These are phyloP conservation scores for Ganoderma leucocontextum DNA, from an alignment of 1,284 basidiomycete species.

Conservation along the genomic window DNA sequence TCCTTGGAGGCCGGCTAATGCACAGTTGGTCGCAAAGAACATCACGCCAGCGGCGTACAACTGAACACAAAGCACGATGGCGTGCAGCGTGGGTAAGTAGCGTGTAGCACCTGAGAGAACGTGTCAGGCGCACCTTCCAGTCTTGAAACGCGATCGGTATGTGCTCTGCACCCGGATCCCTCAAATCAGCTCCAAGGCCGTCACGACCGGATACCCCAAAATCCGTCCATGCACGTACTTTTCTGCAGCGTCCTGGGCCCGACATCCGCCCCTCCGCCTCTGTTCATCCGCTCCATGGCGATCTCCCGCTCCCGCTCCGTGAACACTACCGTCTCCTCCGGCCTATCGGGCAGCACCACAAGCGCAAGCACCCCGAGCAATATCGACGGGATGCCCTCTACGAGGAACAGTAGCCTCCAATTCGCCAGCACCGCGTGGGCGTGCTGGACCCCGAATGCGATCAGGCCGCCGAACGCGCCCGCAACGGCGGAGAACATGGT, in stretches of 20 bases:
- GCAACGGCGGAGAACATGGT: slow-evolving; percentile 83
- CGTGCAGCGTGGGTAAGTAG: neutral
- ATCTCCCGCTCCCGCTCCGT: slow-evolving; percentile 77
- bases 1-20: slow-evolving; percentile 80
- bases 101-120: too few relatives aligned
- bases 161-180: slow-evolving; percentile 56
- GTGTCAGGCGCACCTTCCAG: slow-evolving; percentile 59
- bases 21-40: slow-evolving; percentile 82
- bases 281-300: slow-evolving; percentile 78
- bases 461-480: slow-evolving; percentile 79
- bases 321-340: slow-evolving; percentile 77
- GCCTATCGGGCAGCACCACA: slow-evolving; percentile 77
- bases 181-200: too few relatives aligned
- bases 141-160: slow-evolving; percentile 72
- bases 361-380: slow-evolving; percentile 74
- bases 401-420: slow-evolving; percentile 79
- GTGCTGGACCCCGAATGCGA: slow-evolving; percentile 77
- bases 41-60: slow-evolving; percentile 71
- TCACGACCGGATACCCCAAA: neutral
- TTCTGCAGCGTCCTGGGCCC: slow-evolving; percentile 72
- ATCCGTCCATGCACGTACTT: slow-evolving; percentile 49
- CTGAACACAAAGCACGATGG: slow-evolving; percentile 41
- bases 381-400: slow-evolving; percentile 79
- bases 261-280: slow-evolving; percentile 70
- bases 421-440: slow-evolving; percentile 56